phyloP scores from a whole-genome alignment of 164 flowering plant genomes.

The Magnolia sinica region DNA sequence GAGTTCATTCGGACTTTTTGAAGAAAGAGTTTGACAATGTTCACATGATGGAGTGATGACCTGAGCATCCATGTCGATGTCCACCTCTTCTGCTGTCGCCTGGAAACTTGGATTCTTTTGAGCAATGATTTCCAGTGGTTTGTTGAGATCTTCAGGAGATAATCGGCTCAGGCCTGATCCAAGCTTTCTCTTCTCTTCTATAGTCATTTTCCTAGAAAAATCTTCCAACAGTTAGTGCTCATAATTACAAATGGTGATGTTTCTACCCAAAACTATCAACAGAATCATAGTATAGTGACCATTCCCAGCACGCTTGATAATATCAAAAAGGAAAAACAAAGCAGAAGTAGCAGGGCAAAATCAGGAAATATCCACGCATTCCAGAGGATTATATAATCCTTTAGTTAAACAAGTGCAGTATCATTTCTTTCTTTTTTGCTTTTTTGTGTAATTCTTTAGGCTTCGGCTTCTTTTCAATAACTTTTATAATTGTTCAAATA shows the following conservation, averaged over 20 bases:
- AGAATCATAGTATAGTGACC: not conserved
- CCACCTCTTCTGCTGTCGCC: constrained; percentile 69
- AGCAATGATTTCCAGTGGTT: constrained; percentile 78
- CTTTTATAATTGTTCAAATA: no score
- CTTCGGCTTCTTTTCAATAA: no score
- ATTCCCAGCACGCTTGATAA: not conserved
- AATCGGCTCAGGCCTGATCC: constrained; percentile 54
- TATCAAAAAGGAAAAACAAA: no score
- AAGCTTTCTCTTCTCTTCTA: constrained; percentile 78
- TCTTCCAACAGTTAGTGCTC: not conserved
- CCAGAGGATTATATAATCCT: no score
- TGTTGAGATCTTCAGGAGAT: constrained; percentile 72
- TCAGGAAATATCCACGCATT: no score
- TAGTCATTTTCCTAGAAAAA: constrained; percentile 57
- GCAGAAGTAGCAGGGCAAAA: no score
- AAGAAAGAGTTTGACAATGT: not conserved
- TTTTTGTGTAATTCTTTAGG: no score
- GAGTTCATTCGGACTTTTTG: not conserved
- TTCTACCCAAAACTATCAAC: not conserved
- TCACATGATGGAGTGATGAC: constrained; percentile 22
- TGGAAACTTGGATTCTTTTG: constrained; percentile 66
- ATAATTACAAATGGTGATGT: no score
- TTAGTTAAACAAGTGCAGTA: no score
- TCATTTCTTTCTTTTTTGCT: no score
- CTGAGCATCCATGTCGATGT: constrained; percentile 87